Evolutionary conservation across 73 alveolate species (phyloP), one percentile per base, ranked within the genome.

Genomic region (Loxodes magnus): DNA sequence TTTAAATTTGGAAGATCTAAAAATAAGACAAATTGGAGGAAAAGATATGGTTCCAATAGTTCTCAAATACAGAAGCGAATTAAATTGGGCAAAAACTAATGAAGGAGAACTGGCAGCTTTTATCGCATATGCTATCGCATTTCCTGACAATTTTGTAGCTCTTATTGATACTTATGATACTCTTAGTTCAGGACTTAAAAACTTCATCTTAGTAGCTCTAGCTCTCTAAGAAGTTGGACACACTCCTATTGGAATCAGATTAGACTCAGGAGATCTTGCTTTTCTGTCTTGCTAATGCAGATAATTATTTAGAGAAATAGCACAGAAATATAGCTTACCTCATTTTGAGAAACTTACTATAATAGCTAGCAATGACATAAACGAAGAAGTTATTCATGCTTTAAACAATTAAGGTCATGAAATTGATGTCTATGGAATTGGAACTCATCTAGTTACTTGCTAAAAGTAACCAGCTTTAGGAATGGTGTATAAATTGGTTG

Each of bases 391-490:
- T 2, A 50, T 87, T 19, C 39, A 7, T 10, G 50, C 77, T 3
- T 35, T 63, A 0, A 61, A 61, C 25, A 64, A 64, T 4, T 29
- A 67, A 52, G 82, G 82, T 1, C 97, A 87, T 46, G 42, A 83
- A 52, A 78, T 87, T 9, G 93, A 87, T 68, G 69, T 69, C 22
- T 87, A 82, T 64, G 97, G 97, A 0, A 82, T 87, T 41, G 96
- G 96, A 14, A 84, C 96, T 6, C 65, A 85, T 43, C 62, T 87
- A 17, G 97, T 87, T 10, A 87, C 97, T 7, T 87, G 97, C 70
- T 68, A 82, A 54, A 83, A 89, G 27, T 69, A 87, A 49, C 97
- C 97, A 4, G 97, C 97, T 4, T 51, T 87, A 7, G 97, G 97
- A 5, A 73, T 83, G 80, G 97, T 87, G 41, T 87, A 77, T 62